These are phyloP conservation scores for Tetrahymena thermophila DNA, from an alignment of 73 alveolate genomes.

Conservation along the genomic window DNA sequence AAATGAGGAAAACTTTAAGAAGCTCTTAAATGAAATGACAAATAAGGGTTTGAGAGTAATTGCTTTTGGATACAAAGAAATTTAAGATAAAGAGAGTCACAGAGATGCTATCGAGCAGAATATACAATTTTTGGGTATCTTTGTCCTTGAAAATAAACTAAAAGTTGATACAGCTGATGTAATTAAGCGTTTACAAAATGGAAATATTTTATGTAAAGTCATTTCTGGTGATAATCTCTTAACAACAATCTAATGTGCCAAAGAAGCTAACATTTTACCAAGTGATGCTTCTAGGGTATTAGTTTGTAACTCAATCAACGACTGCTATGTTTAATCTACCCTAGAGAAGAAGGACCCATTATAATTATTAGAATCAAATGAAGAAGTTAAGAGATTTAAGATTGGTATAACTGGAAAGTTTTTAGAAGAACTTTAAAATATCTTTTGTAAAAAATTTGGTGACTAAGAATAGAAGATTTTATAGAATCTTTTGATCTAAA, in stretches of 20 bases:
- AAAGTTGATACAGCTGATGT: conserved; percentile 53
- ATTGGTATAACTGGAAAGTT: not conserved
- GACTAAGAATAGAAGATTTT: not conserved
- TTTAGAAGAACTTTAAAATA: not conserved
- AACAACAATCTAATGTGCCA: conserved; percentile 70
- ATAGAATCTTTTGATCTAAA: conserved; percentile 30
- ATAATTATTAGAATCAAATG: not conserved
- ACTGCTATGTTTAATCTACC: not conserved
- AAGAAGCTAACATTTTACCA: conserved; percentile 56
- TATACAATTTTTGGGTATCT: conserved; percentile 48
- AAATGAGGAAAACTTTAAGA: not conserved
- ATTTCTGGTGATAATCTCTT: conserved; percentile 72
- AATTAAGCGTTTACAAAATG: conserved; percentile 33
- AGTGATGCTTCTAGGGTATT: conserved; percentile 2
- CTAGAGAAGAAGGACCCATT: not conserved
- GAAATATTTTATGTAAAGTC: conserved; percentile 45
- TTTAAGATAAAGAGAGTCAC: not conserved
- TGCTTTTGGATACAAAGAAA: not conserved
- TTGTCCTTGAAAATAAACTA: conserved; percentile 64
- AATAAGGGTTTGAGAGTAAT: not conserved
- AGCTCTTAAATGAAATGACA: not conserved
- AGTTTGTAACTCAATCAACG: not conserved
- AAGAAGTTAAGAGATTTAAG: not conserved
- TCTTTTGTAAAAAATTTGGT: not conserved
- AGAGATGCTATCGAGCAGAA: not conserved